A percentile compares a stretch with the other conserved stretches of the same genome.
Evolutionary conservation across 768 basidiomycete species (phyloP).

Genomic region (Phanerochaete sordida): DNA sequence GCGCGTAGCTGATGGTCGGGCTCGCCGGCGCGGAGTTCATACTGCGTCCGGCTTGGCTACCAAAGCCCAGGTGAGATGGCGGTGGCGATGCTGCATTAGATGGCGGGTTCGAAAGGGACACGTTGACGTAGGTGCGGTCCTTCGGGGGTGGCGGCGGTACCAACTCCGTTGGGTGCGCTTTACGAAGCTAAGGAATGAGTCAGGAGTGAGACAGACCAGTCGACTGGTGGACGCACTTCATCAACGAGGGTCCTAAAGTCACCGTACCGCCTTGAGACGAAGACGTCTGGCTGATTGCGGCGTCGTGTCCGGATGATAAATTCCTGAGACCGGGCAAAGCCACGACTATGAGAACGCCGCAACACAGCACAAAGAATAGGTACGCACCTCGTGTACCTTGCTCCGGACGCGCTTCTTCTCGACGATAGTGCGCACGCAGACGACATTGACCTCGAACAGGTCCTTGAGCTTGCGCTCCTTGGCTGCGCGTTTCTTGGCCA

Average conservation of each 20-base stretch:
- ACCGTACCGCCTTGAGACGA: conserved; percentile 90
- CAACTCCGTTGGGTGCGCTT: conserved; percentile 80
- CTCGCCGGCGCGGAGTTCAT: conserved; percentile 8
- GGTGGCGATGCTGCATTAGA: conserved; percentile 12
- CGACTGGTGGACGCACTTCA: conserved; percentile 50
- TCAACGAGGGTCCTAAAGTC: conserved; percentile 88
- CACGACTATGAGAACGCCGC: neutral
- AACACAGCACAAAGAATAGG: neutral
- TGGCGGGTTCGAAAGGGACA: conserved; percentile 29
- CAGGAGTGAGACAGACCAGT: neutral
- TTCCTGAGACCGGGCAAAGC: conserved; percentile 51
- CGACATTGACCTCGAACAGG: conserved; percentile 86
- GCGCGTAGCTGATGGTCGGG: neutral
- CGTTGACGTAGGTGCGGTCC: conserved; percentile 70
- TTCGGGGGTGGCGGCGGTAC: conserved; percentile 84
- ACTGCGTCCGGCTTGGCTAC: neutral
- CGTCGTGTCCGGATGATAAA: conserved; percentile 90
- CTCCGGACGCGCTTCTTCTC: conserved; percentile 86
- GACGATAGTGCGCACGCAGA: conserved; percentile 78
- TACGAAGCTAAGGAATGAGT: conserved; percentile 63
- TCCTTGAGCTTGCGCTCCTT: conserved; percentile 44
- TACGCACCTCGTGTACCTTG: conserved; percentile 81
- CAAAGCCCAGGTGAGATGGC: neutral
- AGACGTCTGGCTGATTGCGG: conserved; percentile 67
- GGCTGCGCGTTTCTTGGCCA: conserved; percentile 62